A percentile compares a stretch with the other conserved stretches of the same genome.
phyloP scores from a whole-genome alignment of 768 basidiomycete species.

The Rhodotorula sphaerocarpa region DNA sequence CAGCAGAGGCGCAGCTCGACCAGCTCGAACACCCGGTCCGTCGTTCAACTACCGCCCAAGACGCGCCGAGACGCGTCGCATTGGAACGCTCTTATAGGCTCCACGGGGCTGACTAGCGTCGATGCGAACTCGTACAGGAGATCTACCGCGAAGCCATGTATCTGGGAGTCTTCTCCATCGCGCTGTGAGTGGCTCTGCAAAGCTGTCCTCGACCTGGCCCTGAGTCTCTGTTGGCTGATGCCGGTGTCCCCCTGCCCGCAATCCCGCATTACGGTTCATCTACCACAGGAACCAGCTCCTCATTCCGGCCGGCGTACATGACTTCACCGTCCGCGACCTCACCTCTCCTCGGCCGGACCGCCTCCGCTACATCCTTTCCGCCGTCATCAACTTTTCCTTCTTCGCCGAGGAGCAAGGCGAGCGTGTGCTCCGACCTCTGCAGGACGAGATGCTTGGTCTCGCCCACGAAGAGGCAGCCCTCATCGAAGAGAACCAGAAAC shows the following conservation, averaged over 20 bases:
- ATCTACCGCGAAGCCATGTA: slow-evolving; percentile 36
- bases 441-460: slow-evolving; percentile 16
- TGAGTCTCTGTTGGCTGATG: no score
- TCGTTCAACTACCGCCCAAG: background rate
- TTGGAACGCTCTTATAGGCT: no score
- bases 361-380: slow-evolving; percentile 29
- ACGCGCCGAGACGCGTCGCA: background rate
- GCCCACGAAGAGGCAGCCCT: slow-evolving; percentile 20
- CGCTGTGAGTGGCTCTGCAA: slow-evolving; percentile 25
- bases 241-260: no score
- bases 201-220: no score
- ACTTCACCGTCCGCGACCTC: slow-evolving; percentile 38
- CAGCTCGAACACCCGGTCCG: slow-evolving; percentile 33
- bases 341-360: slow-evolving; percentile 30
- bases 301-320: slow-evolving; percentile 25
- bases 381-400: slow-evolving; percentile 38
- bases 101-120: background rate
- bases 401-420: slow-evolving; percentile 35
- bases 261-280: background rate
- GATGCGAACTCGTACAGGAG: slow-evolving; percentile 4
- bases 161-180: slow-evolving; percentile 31
- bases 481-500: slow-evolving; percentile 10
- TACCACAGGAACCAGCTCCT: slow-evolving; percentile 35
- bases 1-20: slow-evolving; percentile 34
- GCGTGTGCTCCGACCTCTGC: slow-evolving; percentile 20